Evolutionary conservation across 1,284 basidiomycete genomes (phyloP).

Genomic region (Hypsizygus ulmarius): DNA sequence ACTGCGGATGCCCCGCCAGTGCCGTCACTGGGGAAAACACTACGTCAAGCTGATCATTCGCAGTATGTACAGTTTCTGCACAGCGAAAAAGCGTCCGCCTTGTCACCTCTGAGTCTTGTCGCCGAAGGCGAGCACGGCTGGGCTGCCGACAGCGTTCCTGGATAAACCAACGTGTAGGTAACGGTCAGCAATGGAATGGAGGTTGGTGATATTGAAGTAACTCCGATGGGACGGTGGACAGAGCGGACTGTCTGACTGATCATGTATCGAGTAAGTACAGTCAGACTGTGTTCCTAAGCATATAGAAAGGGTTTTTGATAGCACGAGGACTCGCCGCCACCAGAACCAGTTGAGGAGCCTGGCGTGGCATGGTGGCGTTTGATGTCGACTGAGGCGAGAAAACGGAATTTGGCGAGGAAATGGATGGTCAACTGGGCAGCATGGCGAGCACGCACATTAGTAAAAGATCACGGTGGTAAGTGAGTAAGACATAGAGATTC

Average conservation of each 20-base stretch:
- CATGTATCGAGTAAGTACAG: conserved; percentile 38
- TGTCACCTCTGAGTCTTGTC: conserved; percentile 33
- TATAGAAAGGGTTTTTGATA: conserved; percentile 38
- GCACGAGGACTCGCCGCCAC: conserved; percentile 39
- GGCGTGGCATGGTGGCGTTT: conserved; percentile 35
- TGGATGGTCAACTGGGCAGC: conserved; percentile 39
- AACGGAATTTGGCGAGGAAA: conserved; percentile 35
- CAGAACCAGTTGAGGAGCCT: conserved; percentile 34
- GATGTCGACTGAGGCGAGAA: conserved; percentile 35
- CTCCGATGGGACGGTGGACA: not conserved
- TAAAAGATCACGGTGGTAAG: not conserved
- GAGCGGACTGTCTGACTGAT: conserved; percentile 22
- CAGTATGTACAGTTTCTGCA: conserved; percentile 40
- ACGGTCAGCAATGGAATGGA: not conserved
- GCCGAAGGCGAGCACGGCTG: conserved; percentile 34
- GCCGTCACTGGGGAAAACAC: conserved; percentile 40
- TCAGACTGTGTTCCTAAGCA: conserved; percentile 37
- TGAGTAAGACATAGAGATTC: not conserved
- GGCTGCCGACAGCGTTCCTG: conserved; percentile 25
- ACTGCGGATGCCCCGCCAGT: conserved; percentile 38
- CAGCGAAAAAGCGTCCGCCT: conserved; percentile 37
- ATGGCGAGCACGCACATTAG: conserved; percentile 33
- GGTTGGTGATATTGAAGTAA: not conserved
- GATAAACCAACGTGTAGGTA: conserved; percentile 8
- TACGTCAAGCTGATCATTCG: conserved; percentile 36